Evolutionary conservation across 768 basidiomycete genomes (phyloP), one percentile per base, ranked within the genome.

Genomic region (Gloeostereum incarnatum): DNA sequence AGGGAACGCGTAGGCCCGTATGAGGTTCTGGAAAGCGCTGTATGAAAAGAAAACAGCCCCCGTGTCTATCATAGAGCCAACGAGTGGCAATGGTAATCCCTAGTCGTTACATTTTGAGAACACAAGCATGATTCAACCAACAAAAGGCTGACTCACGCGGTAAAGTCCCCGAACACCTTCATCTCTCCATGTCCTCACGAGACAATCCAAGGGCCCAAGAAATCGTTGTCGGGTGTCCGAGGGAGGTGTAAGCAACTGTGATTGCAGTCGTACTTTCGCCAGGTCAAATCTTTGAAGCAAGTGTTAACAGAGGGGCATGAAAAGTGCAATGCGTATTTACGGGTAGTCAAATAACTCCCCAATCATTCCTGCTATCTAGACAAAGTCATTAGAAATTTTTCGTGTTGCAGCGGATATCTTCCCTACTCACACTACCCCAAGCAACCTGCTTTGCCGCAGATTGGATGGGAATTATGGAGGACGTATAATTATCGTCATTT

Each of bases 61-160:
- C 43, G 93, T 96, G 56, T 97, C 93, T 0, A 75, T 77, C 78
- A 93, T 93, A 16, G 94, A 87, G 5, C 92, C 94, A 0, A 83
- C 77, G 18, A 97, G 68, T 0, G 94, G 94, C 21, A 87, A 89
- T 8, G 92, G 90, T 3, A 97, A 61, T 8, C 94, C 93, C 92
- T 91, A 46, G 23, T 19, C n/a, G 22, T 23, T 21, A 11, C 16
- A 36, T 21, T 49, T 30, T 9, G 38, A 35, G 49, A 26, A 9
- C 35, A 17, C 20, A 14, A 23, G 11, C 18, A 17, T 32, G 32
- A 6, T 13, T 16, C 16, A 30, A 36, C 11, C 18, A 11, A 17
- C 2, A 4, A 10, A 13, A 30, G 19, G 22, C 19, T 11, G 8
- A 55, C 84, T 39, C 46, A 96, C 93, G 31, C 93, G 66, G 57